phyloP scores from a whole-genome alignment of 2,329 filamentous ascomycete genomes.

The Fusarium solani-melongenae region DNA sequence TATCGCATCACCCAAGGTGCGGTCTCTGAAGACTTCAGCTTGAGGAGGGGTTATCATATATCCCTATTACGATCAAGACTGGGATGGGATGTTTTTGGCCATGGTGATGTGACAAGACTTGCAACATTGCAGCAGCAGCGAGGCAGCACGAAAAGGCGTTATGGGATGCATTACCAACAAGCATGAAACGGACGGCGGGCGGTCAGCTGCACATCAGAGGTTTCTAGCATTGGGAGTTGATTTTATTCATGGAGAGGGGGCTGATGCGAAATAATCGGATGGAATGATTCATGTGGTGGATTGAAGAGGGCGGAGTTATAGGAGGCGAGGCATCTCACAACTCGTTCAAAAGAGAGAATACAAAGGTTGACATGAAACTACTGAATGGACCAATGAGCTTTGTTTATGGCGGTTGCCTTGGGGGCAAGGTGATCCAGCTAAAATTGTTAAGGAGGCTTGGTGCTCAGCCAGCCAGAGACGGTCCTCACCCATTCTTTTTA shows the following conservation, averaged over 20 bases:
- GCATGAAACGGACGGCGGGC: conserved; percentile 20
- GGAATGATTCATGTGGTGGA: not conserved
- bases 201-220: conserved; percentile 6
- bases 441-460: not conserved
- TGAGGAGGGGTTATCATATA: conserved; percentile 18
- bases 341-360: not conserved
- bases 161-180: conserved; percentile 15
- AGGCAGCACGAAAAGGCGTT: conserved; percentile 24
- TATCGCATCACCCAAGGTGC: conserved; percentile 51
- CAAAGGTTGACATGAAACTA: not conserved
- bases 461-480: not conserved
- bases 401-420: not conserved
- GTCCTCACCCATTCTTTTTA: not conserved
- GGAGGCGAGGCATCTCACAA: not conserved
- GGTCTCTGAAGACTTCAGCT: conserved; percentile 50
- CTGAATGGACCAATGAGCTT: not conserved
- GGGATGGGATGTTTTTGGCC: not conserved
- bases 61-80: not conserved
- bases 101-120: not conserved
- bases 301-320: not conserved
- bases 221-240: conserved; percentile 34
- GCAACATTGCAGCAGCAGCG: not conserved
- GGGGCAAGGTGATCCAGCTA: not conserved
- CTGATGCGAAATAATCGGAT: not conserved
- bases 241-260: not conserved